A percentile compares a stretch with the other conserved stretches of the same genome.
phyloP scores from a whole-genome alignment of 148 eudicot genomes.

The Mesembryanthemum crystallinum region DNA sequence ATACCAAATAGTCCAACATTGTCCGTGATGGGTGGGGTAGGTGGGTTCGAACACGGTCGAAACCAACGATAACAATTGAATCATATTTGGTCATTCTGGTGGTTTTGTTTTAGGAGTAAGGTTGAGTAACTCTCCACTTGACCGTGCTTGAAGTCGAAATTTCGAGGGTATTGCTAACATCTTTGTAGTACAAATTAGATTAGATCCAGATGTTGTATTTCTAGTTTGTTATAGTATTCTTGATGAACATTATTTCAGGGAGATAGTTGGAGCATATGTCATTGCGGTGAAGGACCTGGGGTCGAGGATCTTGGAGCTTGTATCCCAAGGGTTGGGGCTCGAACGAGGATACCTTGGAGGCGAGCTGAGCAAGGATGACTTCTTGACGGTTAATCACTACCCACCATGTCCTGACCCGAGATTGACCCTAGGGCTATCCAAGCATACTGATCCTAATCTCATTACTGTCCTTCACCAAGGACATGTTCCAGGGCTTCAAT shows the following conservation, averaged over 20 bases:
- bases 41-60: too few relatives aligned
- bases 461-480: conserved; percentile 31
- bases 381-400: conserved; percentile 30
- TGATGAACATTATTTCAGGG: conserved; percentile 27
- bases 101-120: too few relatives aligned
- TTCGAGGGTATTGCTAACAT: too few relatives aligned
- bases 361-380: conserved; percentile 13
- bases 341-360: conserved; percentile 22
- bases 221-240: too few relatives aligned
- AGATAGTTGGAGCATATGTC: conserved; percentile 23
- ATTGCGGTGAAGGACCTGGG: conserved; percentile 14
- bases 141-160: too few relatives aligned
- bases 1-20: too few relatives aligned
- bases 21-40: too few relatives aligned
- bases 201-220: too few relatives aligned
- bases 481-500: conserved; percentile 38
- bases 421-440: conserved; percentile 27
- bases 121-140: too few relatives aligned
- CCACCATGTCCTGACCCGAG: conserved; percentile 36
- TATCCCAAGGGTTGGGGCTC: conserved; percentile 33
- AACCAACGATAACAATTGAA: too few relatives aligned
- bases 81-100: too few relatives aligned
- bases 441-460: conserved; percentile 32
- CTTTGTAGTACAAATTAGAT: too few relatives aligned
- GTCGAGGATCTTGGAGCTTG: conserved; percentile 22